phyloP scores from a whole-genome alignment of 352 stramenopile species.

The Phytophthora capsici region DNA sequence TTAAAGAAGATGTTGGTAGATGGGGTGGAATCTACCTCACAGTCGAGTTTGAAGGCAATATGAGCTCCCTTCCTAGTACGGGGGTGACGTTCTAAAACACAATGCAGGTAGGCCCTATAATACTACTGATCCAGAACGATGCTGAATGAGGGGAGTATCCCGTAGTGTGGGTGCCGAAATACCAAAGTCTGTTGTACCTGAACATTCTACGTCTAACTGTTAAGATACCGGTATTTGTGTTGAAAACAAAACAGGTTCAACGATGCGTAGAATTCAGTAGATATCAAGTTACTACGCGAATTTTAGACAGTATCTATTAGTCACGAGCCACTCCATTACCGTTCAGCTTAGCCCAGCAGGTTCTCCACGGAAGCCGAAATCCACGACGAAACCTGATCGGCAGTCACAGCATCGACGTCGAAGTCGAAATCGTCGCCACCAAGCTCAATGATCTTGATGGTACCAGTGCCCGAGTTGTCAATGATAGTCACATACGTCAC shows the following conservation, averaged over 20 bases:
- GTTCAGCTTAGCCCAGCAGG: constrained; percentile 32
- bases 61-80: too few species aligned
- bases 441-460: constrained; percentile 57
- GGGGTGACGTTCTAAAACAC: too few species aligned
- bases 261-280: constrained; percentile 12
- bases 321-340: constrained; percentile 12
- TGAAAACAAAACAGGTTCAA: background rate
- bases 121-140: too few species aligned
- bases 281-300: constrained; percentile 25
- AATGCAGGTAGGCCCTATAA: too few species aligned
- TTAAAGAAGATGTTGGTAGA: background rate
- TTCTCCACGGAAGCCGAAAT: constrained; percentile 46
- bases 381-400: constrained; percentile 40
- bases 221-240: too few species aligned
- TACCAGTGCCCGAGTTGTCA: constrained; percentile 44
- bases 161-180: too few species aligned
- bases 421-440: constrained; percentile 52
- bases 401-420: constrained; percentile 35
- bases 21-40: background rate
- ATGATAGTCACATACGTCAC: constrained; percentile 63
- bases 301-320: constrained; percentile 26
- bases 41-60: too few species aligned
- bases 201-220: too few species aligned
- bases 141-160: too few species aligned
- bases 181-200: too few species aligned